These are phyloP conservation scores for Nicotiana knightiana DNA, from an alignment of 257 asterid genomes.

Conservation along the genomic window DNA sequence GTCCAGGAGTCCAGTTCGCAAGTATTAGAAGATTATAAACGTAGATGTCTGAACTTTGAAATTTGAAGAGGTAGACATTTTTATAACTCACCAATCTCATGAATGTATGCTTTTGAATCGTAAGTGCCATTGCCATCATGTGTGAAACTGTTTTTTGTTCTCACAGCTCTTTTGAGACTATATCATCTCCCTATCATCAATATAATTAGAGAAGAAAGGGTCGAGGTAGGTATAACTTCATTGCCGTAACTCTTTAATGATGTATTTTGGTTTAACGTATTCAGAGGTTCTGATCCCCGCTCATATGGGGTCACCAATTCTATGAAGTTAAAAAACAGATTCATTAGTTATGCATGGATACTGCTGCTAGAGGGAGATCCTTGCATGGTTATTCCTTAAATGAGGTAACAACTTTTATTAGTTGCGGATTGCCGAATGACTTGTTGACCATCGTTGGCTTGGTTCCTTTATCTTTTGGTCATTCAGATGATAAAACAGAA, in stretches of 20 bases:
- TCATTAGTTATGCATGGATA: constrained; percentile 28
- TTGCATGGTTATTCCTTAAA: constrained; percentile 9
- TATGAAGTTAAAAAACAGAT: constrained; percentile 21
- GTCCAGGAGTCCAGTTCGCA: constrained; percentile 66
- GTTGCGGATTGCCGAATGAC: constrained; percentile 16
- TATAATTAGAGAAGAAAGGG: constrained; percentile 61
- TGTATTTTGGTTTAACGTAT: constrained; percentile 12
- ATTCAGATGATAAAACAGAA: constrained; percentile 9
- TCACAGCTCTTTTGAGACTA: constrained; percentile 86
- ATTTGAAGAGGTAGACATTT: constrained; percentile 80
- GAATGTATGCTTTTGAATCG: constrained; percentile 56
- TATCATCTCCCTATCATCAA: constrained; percentile 67
- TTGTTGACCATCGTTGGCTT: constrained; percentile 11
- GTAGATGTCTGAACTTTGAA: constrained; percentile 45
- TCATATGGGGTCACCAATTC: constrained; percentile 17
- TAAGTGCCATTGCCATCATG: constrained; percentile 43
- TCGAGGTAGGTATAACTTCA: constrained; percentile 64
- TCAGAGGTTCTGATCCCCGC: constrained; percentile 18
- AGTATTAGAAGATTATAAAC: constrained; percentile 46
- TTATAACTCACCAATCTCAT: constrained; percentile 36
- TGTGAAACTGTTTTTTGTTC: constrained; percentile 74
- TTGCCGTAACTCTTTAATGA: constrained; percentile 23
- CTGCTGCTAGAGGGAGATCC: constrained; percentile 34
- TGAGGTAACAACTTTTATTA: constrained; percentile 36
- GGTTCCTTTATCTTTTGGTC: constrained; percentile 16